phyloP scores from a whole-genome alignment of 768 basidiomycete species.

The Dentipellis fragilis region DNA sequence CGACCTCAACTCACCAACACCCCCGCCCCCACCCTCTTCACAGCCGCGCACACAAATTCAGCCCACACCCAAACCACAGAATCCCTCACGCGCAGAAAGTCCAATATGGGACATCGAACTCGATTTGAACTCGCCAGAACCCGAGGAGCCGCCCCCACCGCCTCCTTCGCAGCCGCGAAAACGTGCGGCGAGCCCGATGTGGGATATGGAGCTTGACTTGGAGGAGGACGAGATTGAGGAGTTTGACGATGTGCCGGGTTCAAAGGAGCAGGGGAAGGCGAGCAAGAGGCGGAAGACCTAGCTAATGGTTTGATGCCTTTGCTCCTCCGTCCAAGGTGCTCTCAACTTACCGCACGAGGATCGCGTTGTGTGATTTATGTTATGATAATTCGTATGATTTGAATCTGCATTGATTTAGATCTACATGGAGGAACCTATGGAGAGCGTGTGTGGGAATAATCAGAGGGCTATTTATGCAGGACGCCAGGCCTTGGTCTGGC shows the following conservation, averaged over 20 bases:
- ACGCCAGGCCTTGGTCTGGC: no score
- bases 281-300: not conserved
- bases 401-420: no score
- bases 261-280: no score
- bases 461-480: no score
- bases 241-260: not conserved
- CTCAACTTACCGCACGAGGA: no score
- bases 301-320: not conserved
- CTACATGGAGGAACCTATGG: no score
- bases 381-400: no score
- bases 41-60: no score
- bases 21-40: not conserved
- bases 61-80: not conserved
- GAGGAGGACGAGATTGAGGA: constrained; percentile 5
- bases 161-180: not conserved
- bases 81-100: constrained; percentile 27
- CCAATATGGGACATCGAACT: constrained; percentile 41
- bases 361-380: no score
- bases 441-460: no score
- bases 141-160: not conserved
- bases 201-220: not conserved
- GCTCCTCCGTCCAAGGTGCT: not conserved
- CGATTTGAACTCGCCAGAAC: not conserved
- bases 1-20: not conserved
- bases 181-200: not conserved